These are phyloP conservation scores for Poterioochromonas sp. DNA, from an alignment of 352 stramenopile species.

Conservation along the genomic window DNA sequence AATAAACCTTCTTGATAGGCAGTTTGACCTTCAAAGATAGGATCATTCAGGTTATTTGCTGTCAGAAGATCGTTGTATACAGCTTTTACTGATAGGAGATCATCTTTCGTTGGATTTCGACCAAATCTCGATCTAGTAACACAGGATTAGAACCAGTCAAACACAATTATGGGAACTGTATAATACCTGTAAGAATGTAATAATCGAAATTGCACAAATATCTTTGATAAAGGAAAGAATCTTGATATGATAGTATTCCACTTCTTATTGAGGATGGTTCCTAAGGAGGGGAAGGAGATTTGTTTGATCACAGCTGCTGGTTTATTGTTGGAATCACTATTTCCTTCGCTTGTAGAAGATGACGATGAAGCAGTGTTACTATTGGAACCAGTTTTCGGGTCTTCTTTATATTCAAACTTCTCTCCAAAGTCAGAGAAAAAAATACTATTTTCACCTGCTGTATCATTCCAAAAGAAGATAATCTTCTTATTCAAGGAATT, in stretches of 20 bases:
- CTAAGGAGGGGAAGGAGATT: not conserved
- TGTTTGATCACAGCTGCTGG: not conserved
- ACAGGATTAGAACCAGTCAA: not conserved
- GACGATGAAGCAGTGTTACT: too few species aligned
- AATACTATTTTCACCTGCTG: not conserved
- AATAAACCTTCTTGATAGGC: not conserved
- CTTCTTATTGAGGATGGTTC: not conserved
- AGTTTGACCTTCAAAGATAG: not conserved
- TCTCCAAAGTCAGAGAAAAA: constrained; percentile 1
- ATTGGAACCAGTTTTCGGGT: not conserved
- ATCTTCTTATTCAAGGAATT: constrained; percentile 3
- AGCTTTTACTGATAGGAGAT: not conserved
- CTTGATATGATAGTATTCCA: not conserved
- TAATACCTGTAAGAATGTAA: constrained; percentile 32
- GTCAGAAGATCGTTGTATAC: not conserved
- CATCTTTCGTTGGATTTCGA: not conserved
- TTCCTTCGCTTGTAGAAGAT: too few species aligned
- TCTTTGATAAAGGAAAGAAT: not conserved
- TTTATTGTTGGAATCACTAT: not conserved
- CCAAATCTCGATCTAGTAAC: not conserved
- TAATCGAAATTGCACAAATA: constrained; percentile 22
- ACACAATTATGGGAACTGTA: constrained; percentile 12
- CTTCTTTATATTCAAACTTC: not conserved
- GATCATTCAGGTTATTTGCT: not conserved
- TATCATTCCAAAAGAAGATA: constrained; percentile 17